A percentile compares a stretch with the other conserved stretches of the same genome.
Conservation (phyloP, 2,329 filamentous ascomycete species). For the Shiraia bambusicola region DNA sequence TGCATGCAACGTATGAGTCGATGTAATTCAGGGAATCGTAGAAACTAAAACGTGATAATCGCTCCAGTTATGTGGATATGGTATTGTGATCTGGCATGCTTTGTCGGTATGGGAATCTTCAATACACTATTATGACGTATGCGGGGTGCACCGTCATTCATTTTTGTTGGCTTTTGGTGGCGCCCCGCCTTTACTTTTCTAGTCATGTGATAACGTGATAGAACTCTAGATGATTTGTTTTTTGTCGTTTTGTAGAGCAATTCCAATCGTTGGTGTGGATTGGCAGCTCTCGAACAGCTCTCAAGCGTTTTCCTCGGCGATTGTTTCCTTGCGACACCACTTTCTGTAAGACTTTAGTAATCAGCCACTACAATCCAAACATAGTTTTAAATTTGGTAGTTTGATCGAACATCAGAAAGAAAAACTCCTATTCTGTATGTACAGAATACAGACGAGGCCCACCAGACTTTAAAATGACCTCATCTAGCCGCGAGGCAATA, state of each 20-base stretch:
- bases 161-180: not conserved
- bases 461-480: too few species aligned
- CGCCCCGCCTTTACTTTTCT: not conserved
- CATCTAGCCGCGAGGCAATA: too few species aligned
- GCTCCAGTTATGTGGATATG: not conserved
- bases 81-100: slow-evolving; percentile 1
- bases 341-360: not conserved
- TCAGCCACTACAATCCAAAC: too few species aligned
- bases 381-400: too few species aligned
- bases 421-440: too few species aligned
- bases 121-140: slow-evolving; percentile 2
- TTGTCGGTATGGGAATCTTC: not conserved
- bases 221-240: not conserved
- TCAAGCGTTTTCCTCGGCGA: too few species aligned
- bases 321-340: too few species aligned
- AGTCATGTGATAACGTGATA: not conserved
- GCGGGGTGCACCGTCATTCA: slow-evolving; percentile 1
- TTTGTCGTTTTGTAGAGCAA: not conserved
- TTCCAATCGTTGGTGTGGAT: not conserved
- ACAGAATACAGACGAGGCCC: too few species aligned
- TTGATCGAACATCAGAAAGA: too few species aligned
- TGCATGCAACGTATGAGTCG: not conserved
- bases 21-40: not conserved
- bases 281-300: too few species aligned
- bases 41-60: not conserved